phyloP scores from a whole-genome alignment of 495 filamentous ascomycete genomes.

The Neurospora sp. region DNA sequence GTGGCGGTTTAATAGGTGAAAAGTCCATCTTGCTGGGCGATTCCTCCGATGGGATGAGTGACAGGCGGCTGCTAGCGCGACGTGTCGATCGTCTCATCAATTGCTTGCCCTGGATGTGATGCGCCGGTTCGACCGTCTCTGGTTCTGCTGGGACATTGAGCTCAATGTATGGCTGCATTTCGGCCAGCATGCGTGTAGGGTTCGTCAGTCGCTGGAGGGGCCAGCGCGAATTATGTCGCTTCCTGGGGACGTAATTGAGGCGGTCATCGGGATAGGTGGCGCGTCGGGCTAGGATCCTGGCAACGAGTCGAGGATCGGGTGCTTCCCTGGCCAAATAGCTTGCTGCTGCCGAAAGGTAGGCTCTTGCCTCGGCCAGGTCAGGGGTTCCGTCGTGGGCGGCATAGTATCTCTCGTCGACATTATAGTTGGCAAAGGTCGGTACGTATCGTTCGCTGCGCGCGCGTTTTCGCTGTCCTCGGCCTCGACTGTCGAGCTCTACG shows the following conservation, averaged over 20 bases:
- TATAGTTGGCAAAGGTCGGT: conserved; percentile 11
- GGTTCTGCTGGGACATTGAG: conserved; percentile 7
- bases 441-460: conserved; percentile 10
- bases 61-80: conserved; percentile 21
- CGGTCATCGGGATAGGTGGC: conserved; percentile 13
- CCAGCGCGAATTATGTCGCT: conserved; percentile 25
- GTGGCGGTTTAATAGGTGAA: conserved; percentile 10
- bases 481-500: conserved; percentile 17
- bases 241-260: conserved; percentile 19
- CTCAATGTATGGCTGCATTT: conserved; percentile 13
- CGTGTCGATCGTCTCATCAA: conserved; percentile 15
- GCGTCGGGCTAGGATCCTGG: conserved; percentile 1
- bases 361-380: conserved; percentile 20
- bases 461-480: conserved; percentile 16
- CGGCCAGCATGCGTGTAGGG: conserved; percentile 11
- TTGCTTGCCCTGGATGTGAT: conserved; percentile 12
- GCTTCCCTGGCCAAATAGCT: background rate
- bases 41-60: conserved; percentile 13
- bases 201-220: conserved; percentile 16
- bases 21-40: conserved; percentile 17
- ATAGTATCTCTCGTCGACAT: conserved; percentile 11
- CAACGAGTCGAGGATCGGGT: background rate
- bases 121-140: conserved; percentile 7
- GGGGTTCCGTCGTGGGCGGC: conserved; percentile 7
- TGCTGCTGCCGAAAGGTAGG: conserved; percentile 1